phyloP scores from a whole-genome alignment of 495 filamentous ascomycete genomes.

The Astrothelium subdiscretum region DNA sequence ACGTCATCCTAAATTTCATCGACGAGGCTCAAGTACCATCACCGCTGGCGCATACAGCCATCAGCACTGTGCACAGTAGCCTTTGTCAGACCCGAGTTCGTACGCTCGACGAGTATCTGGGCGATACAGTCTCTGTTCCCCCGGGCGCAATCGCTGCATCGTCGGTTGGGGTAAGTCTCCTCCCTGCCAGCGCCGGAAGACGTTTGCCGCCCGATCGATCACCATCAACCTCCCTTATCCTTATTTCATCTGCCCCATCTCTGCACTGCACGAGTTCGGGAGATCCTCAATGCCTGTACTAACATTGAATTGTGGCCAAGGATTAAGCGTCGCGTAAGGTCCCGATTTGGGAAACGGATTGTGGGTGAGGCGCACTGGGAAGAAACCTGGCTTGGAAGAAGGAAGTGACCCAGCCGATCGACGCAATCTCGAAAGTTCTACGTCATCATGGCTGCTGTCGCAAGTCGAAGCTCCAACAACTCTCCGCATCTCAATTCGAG shows the following conservation, averaged over 20 bases:
- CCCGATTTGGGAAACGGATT: background rate
- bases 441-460: slow-evolving; percentile 27
- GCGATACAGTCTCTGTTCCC: background rate
- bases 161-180: slow-evolving; percentile 1
- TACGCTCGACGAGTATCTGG: background rate
- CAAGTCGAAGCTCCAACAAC: slow-evolving; percentile 19
- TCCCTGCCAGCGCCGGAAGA: background rate
- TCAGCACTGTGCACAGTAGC: background rate
- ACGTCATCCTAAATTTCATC: slow-evolving; percentile 1
- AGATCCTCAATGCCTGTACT: background rate
- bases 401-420: slow-evolving; percentile 5
- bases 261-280: background rate
- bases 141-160: background rate
- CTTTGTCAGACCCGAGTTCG: background rate
- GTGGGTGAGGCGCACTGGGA: background rate
- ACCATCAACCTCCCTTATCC: background rate
- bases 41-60: background rate
- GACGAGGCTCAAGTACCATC: background rate
- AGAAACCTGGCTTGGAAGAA: slow-evolving; percentile 4
- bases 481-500: slow-evolving; percentile 23
- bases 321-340: background rate
- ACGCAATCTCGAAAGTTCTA: slow-evolving; percentile 8
- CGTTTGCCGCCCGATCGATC: background rate
- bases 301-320: background rate
- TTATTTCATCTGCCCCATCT: background rate